These are phyloP conservation scores for Nakataea oryzae DNA, from an alignment of 2,329 filamentous ascomycete genomes.

Conservation along the genomic window DNA sequence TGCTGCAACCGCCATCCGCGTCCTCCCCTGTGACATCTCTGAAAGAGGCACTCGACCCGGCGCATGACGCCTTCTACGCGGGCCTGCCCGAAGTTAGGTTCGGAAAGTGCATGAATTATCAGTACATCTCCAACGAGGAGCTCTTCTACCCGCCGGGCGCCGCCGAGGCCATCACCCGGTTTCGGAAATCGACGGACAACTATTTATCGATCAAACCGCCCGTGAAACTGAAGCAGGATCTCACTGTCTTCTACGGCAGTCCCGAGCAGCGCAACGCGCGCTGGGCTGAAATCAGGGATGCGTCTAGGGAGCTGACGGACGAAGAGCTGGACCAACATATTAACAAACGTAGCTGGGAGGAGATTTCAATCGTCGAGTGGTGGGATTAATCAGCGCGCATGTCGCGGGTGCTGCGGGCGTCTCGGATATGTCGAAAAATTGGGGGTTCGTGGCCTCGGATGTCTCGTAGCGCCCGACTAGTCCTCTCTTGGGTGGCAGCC, in stretches of 20 bases:
- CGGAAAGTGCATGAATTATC: background rate
- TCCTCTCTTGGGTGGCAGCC: no score
- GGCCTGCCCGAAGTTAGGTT: background rate
- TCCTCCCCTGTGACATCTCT: background rate
- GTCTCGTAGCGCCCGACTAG: no score
- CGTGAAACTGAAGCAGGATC: background rate
- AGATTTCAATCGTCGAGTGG: background rate
- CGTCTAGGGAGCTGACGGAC: background rate
- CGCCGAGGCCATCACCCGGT: background rate
- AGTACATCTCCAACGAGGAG: background rate
- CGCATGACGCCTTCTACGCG: slow-evolving; percentile 1
- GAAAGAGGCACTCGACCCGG: background rate
- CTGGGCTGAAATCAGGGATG: background rate
- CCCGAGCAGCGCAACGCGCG: background rate
- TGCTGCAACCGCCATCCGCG: background rate
- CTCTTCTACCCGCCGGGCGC: slow-evolving; percentile 1
- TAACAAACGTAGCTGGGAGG: background rate
- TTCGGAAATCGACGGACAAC: background rate
- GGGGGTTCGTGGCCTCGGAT: no score
- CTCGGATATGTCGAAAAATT: no score
- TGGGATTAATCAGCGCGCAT: background rate
- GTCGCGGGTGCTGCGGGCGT: background rate
- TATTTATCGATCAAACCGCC: background rate
- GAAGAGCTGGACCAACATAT: background rate
- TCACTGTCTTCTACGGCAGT: background rate